Evolutionary conservation across 2,329 filamentous ascomycete species (phyloP).

Genomic region (Fusarium anguioides): DNA sequence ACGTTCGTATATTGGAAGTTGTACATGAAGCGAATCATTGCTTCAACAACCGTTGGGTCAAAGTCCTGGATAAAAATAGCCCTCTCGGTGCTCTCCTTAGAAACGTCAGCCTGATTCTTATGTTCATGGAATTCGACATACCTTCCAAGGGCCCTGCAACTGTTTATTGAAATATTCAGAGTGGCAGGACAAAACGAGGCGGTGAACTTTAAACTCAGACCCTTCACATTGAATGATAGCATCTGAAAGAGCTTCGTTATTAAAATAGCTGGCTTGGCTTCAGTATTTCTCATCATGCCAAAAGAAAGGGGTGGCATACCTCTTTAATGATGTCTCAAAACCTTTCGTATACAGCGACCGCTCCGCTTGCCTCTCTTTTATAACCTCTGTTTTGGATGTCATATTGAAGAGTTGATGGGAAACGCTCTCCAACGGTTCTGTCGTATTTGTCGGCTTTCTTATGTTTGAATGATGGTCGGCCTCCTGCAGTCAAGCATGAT

Average conservation of each 20-base stretch:
- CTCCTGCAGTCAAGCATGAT: not conserved
- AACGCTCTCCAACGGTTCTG: not conserved
- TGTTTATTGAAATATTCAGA: not conserved
- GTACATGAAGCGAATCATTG: conserved; percentile 20
- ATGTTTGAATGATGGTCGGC: not conserved
- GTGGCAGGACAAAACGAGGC: not conserved
- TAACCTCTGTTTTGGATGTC: not conserved
- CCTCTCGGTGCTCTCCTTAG: not conserved
- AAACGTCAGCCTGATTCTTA: not conserved
- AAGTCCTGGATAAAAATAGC: conserved; percentile 3
- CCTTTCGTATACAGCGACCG: no score
- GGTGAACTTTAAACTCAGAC: not conserved
- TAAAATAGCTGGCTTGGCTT: not conserved
- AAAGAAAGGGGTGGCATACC: fast-evolving
- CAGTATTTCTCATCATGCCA: fast-evolving
- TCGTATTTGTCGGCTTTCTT: not conserved
- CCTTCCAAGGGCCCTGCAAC: not conserved
- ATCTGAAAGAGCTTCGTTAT: not conserved
- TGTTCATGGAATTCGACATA: not conserved
- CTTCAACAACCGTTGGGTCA: not conserved
- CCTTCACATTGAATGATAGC: not conserved
- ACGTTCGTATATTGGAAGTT: not conserved
- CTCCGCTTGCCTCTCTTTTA: not conserved
- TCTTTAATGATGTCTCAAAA: not conserved
- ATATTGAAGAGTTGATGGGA: not conserved